Conservation (phyloP, 202 grass and related monocot genomes). For the Musa balbisiana region DNA sequence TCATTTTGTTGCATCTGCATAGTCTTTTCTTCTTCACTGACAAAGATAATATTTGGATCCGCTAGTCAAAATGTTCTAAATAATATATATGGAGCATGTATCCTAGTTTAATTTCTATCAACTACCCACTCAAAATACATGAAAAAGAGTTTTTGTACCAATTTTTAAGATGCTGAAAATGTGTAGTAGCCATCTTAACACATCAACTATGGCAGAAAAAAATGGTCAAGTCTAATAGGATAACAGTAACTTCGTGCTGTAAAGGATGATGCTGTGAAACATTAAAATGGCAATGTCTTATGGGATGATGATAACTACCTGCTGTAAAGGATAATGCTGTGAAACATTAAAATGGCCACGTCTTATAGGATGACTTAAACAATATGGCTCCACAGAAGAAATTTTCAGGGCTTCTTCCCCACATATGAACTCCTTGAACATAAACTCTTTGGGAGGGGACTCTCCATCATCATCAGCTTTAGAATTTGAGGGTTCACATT, state of each 20-base stretch:
- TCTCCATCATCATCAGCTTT: conserved; percentile 27
- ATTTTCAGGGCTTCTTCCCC: conserved; percentile 92
- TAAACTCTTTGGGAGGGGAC: conserved; percentile 38
- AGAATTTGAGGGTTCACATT: conserved; percentile 29
- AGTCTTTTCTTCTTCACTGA: too few relatives aligned
- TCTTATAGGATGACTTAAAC: conserved; percentile 62
- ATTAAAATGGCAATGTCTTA: conserved; percentile 94
- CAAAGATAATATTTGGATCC: not conserved
- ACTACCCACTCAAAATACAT: not conserved
- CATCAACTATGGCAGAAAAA: not conserved
- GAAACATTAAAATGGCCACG: conserved; percentile 94
- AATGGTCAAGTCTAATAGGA: conserved; percentile 62
- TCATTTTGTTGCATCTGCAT: too few relatives aligned
- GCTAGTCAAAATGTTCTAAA: not conserved
- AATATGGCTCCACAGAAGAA: conserved; percentile 59
- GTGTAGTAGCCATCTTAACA: not conserved
- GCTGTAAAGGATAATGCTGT: conserved; percentile 61
- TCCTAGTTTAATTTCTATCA: not conserved
- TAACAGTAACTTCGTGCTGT: conserved; percentile 42
- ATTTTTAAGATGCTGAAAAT: not conserved
- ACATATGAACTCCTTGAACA: conserved; percentile 68
- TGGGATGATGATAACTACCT: conserved; percentile 47
- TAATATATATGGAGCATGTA: not conserved
- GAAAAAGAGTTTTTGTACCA: not conserved
- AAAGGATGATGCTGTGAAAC: conserved; percentile 67